Percentiles rank a stretch among this genome's conserved stretches.
phyloP scores from a whole-genome alignment of 2,329 filamentous ascomycete genomes.

The Talaromyces sp. region DNA sequence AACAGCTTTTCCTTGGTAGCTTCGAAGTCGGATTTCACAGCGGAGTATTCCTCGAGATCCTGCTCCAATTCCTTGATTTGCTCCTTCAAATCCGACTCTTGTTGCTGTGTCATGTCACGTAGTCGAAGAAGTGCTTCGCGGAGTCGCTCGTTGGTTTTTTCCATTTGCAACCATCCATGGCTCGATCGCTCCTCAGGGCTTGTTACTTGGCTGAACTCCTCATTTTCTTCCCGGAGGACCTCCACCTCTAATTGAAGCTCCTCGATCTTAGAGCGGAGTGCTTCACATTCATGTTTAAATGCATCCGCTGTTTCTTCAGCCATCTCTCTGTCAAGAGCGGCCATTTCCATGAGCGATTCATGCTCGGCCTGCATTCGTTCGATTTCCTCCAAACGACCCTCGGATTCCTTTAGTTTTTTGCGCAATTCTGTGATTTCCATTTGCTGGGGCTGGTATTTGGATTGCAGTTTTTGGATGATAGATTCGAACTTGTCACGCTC shows the following conservation, averaged over 20 bases:
- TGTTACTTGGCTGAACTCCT: conserved; percentile 81
- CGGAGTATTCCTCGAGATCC: conserved; percentile 69
- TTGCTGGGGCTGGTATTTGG: conserved; percentile 83
- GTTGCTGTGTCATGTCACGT: conserved; percentile 83
- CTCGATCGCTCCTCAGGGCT: conserved; percentile 83
- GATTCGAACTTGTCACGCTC: conserved; percentile 61
- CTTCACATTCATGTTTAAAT: conserved; percentile 76
- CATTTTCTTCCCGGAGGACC: conserved; percentile 82
- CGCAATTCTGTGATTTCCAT: conserved; percentile 77
- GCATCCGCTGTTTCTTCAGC: conserved; percentile 90
- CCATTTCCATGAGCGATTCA: conserved; percentile 82
- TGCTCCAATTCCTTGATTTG: conserved; percentile 75
- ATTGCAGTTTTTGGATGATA: conserved; percentile 88
- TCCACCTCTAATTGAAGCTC: conserved; percentile 88
- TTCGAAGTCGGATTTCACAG: conserved; percentile 70
- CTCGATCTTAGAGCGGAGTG: conserved; percentile 73
- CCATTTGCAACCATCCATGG: conserved; percentile 87
- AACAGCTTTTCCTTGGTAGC: conserved; percentile 72
- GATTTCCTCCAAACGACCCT: conserved; percentile 68
- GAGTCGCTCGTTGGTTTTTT: conserved; percentile 84
- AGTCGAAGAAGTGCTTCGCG: conserved; percentile 82
- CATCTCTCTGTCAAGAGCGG: conserved; percentile 90
- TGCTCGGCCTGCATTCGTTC: conserved; percentile 79
- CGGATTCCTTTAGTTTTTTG: conserved; percentile 75
- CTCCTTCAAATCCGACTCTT: conserved; percentile 75